Evolutionary conservation across 2,329 filamentous ascomycete species (phyloP).

Genomic region (Achaetomium macrosporum): DNA sequence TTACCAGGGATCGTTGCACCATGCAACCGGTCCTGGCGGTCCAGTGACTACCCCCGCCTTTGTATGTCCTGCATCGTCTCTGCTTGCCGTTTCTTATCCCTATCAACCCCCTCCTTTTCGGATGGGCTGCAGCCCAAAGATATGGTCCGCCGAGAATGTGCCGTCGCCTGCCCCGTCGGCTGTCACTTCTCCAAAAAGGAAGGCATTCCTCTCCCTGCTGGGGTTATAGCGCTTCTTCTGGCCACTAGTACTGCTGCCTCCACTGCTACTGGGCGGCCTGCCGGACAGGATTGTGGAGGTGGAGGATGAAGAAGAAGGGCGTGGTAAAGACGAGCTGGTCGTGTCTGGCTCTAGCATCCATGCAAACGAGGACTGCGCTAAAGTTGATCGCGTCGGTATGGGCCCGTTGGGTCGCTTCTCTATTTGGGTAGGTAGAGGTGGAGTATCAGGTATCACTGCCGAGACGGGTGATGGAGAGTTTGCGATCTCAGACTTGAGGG

Average conservation of each 20-base stretch:
- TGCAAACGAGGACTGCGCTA: conserved; percentile 70
- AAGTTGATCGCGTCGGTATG: conserved; percentile 56
- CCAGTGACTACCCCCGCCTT: not conserved
- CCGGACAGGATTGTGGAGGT: conserved; percentile 12
- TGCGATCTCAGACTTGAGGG: conserved; percentile 9
- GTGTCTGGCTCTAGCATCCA: conserved; percentile 66
- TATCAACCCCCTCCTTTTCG: conserved; percentile 21
- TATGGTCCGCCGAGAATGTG: conserved; percentile 39
- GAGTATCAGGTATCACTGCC: conserved; percentile 1
- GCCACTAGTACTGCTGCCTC: conserved; percentile 34
- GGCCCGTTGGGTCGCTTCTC: conserved; percentile 31
- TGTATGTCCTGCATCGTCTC: not conserved
- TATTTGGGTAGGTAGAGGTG: not conserved
- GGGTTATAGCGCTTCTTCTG: conserved; percentile 32
- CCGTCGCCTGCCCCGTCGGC: conserved; percentile 32
- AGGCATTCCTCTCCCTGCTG: conserved; percentile 51
- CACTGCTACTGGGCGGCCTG: conserved; percentile 18
- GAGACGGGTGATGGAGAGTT: conserved; percentile 3
- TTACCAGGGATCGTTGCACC: no score
- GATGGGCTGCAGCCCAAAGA: conserved; percentile 52
- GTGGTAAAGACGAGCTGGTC: conserved; percentile 24
- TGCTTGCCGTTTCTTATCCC: not conserved
- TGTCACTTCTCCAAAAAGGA: conserved; percentile 52
- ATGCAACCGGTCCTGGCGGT: no score
- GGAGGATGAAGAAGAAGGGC: conserved; percentile 19